Evolutionary conservation across 2,329 filamentous ascomycete species (phyloP), one percentile per base, ranked within the genome.

Genomic region (Aspergillus texensis): DNA sequence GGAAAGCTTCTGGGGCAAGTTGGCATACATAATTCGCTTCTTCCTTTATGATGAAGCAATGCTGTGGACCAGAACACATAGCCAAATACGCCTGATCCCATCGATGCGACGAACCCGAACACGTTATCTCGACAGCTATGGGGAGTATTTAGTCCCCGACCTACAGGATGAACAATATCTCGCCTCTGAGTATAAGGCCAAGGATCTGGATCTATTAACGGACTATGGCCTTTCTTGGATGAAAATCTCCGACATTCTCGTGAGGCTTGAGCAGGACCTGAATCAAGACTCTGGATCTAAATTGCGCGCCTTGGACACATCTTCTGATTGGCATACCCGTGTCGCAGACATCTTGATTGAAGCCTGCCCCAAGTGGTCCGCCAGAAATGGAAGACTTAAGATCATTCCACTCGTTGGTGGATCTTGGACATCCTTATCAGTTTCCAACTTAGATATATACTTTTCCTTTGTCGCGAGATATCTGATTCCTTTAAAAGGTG

Each of bases 251-350:
- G 55, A 32, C 16, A 57, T 62, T 59, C 32, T 57, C 24, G 55
- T 24, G 12, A 56, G 53, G 32, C 34, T 54, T 58, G n/a, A 55
- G 24, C 26, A 58, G 21, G 62, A 64, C 39, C 56, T 59, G 12
- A 11, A 62, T 43, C 53, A 48, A 46, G 53, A 32, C 0, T 14
- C 57, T 39, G 39, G 39, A 8, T 65, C 63, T 12, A 56, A 55
- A 4, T 58, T 65, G 26, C 28, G 48, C 12, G n/a, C 57, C 32
- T 32, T 11, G 12, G 3, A 60, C 1, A 60, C 60, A 19, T 19
- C 34, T 39, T 26, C 53, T 14, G 54, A 65, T 48, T 65, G 60
- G 63, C 60, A 65, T 50, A 62, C 46, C 26, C 63, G 60, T 21
- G 54, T 62, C 26, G 60, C 63, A 5, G 55, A 28, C 3, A 32